phyloP scores from a whole-genome alignment of 2,329 filamentous ascomycete genomes.

The Byssothecium circinans region DNA sequence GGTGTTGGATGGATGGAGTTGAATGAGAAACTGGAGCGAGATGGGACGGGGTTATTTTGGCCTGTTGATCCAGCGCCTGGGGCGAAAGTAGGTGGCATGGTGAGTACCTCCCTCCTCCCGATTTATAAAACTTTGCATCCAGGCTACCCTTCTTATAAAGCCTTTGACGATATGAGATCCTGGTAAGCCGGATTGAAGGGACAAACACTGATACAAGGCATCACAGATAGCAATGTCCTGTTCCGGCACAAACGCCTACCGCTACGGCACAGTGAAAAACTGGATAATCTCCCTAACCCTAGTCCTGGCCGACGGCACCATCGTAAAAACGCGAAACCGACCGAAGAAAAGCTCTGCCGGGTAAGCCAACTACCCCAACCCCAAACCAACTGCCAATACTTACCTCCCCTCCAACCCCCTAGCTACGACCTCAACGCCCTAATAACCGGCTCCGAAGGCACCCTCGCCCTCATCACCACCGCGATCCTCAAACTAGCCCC shows the following conservation, averaged over 20 bases:
- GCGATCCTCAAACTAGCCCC: conserved; percentile 82
- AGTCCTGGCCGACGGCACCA: conserved; percentile 82
- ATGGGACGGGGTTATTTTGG: conserved; percentile 75
- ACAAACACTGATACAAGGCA: not conserved
- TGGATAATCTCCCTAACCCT: conserved; percentile 86
- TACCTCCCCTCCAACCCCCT: too few relatives aligned
- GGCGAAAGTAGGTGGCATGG: conserved; percentile 87
- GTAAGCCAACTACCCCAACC: too few relatives aligned
- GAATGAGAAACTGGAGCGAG: conserved; percentile 70
- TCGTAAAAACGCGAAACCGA: conserved; percentile 83
- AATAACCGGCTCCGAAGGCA: conserved; percentile 89
- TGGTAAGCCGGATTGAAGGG: too few relatives aligned
- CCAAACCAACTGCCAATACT: too few relatives aligned
- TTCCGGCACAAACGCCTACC: conserved; percentile 83
- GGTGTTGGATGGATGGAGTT: conserved; percentile 80
- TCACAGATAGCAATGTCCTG: conserved; percentile 60
- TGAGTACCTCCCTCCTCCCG: conserved; percentile 47
- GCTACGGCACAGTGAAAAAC: conserved; percentile 91
- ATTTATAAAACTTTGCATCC: not conserved
- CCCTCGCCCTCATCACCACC: conserved; percentile 86
- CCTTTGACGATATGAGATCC: not conserved
- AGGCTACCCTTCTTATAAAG: not conserved
- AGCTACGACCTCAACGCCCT: conserved; percentile 79
- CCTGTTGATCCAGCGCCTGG: conserved; percentile 90
- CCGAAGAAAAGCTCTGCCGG: conserved; percentile 87